These are phyloP conservation scores for Neoascochyta sp. DNA, from an alignment of 2,329 filamentous ascomycete species.

Conservation along the genomic window DNA sequence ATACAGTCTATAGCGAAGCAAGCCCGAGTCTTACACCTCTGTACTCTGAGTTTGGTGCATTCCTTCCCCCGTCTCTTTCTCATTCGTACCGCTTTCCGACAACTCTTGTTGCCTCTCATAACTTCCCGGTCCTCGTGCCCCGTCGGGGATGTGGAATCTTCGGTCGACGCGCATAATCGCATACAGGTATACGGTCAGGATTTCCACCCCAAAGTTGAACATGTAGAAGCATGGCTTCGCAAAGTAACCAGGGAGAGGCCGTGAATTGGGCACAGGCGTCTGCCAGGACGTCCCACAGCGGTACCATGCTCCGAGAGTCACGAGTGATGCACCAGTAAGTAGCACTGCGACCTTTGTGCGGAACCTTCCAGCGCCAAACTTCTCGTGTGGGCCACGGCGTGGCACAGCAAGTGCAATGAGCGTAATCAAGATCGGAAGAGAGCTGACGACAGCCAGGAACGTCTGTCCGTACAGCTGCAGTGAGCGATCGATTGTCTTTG, in stretches of 20 bases:
- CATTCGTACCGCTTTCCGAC: too few relatives aligned
- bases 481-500: conserved; percentile 53
- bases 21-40: too few relatives aligned
- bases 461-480: conserved; percentile 62
- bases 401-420: conserved; percentile 46
- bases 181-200: conserved; percentile 65
- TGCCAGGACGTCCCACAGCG: conserved; percentile 58
- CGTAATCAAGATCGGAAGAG: conserved; percentile 60
- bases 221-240: conserved; percentile 70
- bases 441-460: conserved; percentile 62
- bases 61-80: too few relatives aligned
- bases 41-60: too few relatives aligned
- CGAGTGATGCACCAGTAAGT: conserved; percentile 53
- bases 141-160: conserved; percentile 72
- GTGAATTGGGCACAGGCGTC: conserved; percentile 43
- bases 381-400: conserved; percentile 42
- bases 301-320: conserved; percentile 67
- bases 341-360: conserved; percentile 63
- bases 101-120: too few relatives aligned
- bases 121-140: conserved; percentile 50
- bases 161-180: conserved; percentile 65
- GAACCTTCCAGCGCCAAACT: conserved; percentile 67
- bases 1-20: too few relatives aligned
- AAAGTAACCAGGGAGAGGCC: conserved; percentile 64
- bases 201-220: conserved; percentile 72